Evolutionary conservation across 805 yeast genomes (phyloP), one percentile per base, ranked within the genome.

Genomic region (Phaffomyces opuntiae): DNA sequence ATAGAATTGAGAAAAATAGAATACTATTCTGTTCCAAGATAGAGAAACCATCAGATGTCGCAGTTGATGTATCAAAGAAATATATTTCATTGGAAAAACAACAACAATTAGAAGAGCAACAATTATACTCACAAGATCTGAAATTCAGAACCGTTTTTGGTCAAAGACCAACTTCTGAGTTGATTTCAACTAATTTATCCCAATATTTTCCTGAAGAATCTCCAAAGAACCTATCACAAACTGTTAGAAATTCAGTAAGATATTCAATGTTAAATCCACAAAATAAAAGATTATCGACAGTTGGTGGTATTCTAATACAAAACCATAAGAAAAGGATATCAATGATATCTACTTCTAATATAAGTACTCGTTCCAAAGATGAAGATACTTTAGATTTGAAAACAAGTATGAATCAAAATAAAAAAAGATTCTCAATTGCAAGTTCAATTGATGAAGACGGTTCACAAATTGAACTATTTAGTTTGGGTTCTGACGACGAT

Each of bases 121-220:
- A 48, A 6, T 21, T 25, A 16, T n/a, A 17, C 11, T 38, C 49
- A 9, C 54, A 55, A 33, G 64, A 59, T 29, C 41, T 42, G 7
- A 52, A 59, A 34, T 58, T 59, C 46, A 63, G 73, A 45, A 62
- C 66, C 40, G 61, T 86, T 48, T 82, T 83, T 63, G 95, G 95
- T 24, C 96, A 87, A 62, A 73, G 99, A 57, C 99, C 99, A 7
- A 90, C 98, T 1, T 82, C 93, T 49, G 95, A 88, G 59, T 75
- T 90, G 54, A 93, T 91, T 49, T 87, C 97, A 2, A 81, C 90
- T 2, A 88, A 91, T 58, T 68, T 91, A 52, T 83, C 89, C 2
- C 96, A 90, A 51, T 91, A 87, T 62, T 93, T 93, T 71, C 99
- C 99, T 0, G 83, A 81, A 36, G 81, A 95, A 0, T 81, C 78